These are phyloP conservation scores for Neurospora sp. DNA, from an alignment of 495 filamentous ascomycete species.

Conservation along the genomic window DNA sequence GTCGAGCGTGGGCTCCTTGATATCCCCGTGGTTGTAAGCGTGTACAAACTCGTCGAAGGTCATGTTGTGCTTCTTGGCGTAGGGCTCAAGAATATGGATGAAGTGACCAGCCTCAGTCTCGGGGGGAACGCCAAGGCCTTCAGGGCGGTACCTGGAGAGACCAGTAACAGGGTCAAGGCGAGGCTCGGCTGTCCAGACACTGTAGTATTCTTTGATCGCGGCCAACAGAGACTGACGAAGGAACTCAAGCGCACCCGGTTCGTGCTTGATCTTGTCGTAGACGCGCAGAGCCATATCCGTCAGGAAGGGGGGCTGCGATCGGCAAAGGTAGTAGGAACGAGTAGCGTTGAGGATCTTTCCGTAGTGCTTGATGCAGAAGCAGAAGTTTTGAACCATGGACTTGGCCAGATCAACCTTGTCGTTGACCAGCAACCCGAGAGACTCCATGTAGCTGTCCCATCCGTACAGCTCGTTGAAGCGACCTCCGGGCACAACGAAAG, in stretches of 20 bases:
- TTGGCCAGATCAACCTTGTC: conserved; percentile 77
- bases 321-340: conserved; percentile 83
- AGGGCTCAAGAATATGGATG: conserved; percentile 74
- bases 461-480: conserved; percentile 95
- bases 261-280: conserved; percentile 77
- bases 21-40: conserved; percentile 70
- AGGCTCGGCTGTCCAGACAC: conserved; percentile 75
- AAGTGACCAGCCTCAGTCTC: conserved; percentile 91
- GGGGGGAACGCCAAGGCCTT: conserved; percentile 84
- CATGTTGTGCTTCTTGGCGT: conserved; percentile 75
- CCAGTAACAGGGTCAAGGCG: conserved; percentile 70
- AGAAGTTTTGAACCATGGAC: conserved; percentile 90
- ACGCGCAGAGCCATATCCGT: conserved; percentile 93
- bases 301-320: conserved; percentile 92
- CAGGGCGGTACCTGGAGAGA: conserved; percentile 82
- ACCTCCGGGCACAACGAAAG: conserved; percentile 92
- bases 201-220: conserved; percentile 94
- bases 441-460: conserved; percentile 98
- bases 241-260: conserved; percentile 67
- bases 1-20: conserved; percentile 81
- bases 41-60: conserved; percentile 69
- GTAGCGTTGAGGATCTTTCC: conserved; percentile 97
- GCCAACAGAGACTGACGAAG: conserved; percentile 69
- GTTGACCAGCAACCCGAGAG: conserved; percentile 72
- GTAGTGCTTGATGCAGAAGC: conserved; percentile 96